Percentiles rank a stretch among this genome's conserved stretches.
Evolutionary conservation across 441 rosid species (phyloP).

Genomic region (Gossypium gossypioides): DNA sequence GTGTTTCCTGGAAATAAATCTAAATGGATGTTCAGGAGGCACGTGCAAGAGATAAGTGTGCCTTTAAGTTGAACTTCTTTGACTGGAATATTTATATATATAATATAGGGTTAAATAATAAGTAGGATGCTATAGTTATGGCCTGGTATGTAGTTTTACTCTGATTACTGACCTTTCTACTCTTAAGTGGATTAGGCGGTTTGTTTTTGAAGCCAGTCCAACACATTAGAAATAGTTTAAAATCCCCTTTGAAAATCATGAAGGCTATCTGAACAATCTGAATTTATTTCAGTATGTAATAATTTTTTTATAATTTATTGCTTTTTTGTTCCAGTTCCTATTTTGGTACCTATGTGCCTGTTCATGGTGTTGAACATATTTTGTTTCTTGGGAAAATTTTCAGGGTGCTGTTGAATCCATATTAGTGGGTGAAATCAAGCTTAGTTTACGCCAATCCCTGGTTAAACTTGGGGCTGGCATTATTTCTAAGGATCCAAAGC

Average conservation of each 20-base stretch:
- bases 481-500: conserved; percentile 83
- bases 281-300: background rate
- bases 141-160: background rate
- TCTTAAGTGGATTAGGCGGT: background rate
- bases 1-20: background rate
- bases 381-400: conserved; percentile 23
- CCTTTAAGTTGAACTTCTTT: background rate
- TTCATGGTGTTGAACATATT: conserved; percentile 11
- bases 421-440: conserved; percentile 78
- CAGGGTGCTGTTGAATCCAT: conserved; percentile 94
- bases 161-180: background rate
- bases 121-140: background rate
- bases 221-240: background rate
- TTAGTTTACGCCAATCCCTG: conserved; percentile 82
- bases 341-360: background rate
- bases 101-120: background rate
- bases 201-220: conserved; percentile 1
- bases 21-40: conserved; percentile 3
- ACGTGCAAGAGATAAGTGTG: background rate
- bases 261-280: background rate
- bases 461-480: conserved; percentile 87
- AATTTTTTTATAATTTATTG: background rate
- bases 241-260: background rate
- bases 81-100: background rate
- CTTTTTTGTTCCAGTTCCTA: background rate